Evolutionary conservation across 345 rosid species (phyloP), one percentile per base, ranked within the genome.

Genomic region (Litchi chinensis): DNA sequence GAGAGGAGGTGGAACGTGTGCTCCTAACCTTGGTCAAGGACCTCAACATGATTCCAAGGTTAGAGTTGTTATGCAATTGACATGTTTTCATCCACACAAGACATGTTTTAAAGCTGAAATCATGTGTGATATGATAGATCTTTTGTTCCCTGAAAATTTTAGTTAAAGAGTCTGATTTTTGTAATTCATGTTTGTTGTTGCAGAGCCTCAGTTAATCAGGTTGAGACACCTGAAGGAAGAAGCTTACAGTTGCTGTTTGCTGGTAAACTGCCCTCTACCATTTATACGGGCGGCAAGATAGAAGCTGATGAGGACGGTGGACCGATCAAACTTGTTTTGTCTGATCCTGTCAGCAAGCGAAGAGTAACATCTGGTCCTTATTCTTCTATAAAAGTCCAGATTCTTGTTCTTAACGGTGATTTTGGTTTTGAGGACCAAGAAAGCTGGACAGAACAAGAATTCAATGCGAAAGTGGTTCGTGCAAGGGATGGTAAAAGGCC

Each of bases 401-500:
- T 96, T 56, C 84, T 90, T 11, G 95, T 82, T 39, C 83, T 96
- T 6, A 43, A 91, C 50, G 98, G 87, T 43, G 95, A 96, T 37
- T 91, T 92, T 50, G 83, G 86, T 32, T 57, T 78, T 0, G 86
- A 87, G 4, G 86, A 85, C 11, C 74, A 39, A 37, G 94, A 92
- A 65, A 73, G 82, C 44, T 93, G 95, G 98, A 74, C 76, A 0
- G 82, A 81, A 16, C 79, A 41, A 1, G 87, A 82, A 24, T 93
- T 94, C 83, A 74, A 24, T 41, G 84, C 86, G 26, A 81, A 65
- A 21, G 71, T 94, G 70, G 81, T 91, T 41, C 88, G 82, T 2
- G 84, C 89, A 82, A 85, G 99, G 9, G 89, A 90, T 15, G 97
- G 97, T 4, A 88, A 80, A 79, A 86, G 89, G 75, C 97, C 99